Evolutionary conservation across 1,284 basidiomycete species (phyloP), one percentile per base, ranked within the genome.

Genomic region (Tilletiopsis washingtonensis): DNA sequence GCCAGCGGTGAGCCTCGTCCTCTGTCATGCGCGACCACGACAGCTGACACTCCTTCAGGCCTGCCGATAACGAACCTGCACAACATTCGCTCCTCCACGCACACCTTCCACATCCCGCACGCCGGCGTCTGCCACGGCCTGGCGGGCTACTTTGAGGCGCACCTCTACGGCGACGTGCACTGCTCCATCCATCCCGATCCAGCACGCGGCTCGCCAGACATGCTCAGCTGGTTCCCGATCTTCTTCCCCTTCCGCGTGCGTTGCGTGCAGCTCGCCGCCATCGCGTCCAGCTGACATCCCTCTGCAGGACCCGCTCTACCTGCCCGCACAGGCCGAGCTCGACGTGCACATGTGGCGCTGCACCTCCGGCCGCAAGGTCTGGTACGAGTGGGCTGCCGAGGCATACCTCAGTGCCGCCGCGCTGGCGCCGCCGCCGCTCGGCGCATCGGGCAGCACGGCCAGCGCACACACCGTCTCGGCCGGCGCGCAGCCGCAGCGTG

Each of bases 331-430:
- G 64, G 84, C 87, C 21, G 93, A 98, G 74, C 77, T 99, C 15
- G 86, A 90, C 50, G 88, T 97, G 7, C 86, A 87, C 46, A 81
- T 99, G 45, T 99, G 94, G 93, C 83, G 94, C 25, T 76, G 96
- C 51, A 91, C 90, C 1, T 56, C 60, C 12, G 62, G 84, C 54
- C 81, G 83, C 26, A 82, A 86, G 64, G 89, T 99, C 6, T 99
- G 94, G 94, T 98, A 97, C 76, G 94, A 98, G 75, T 99, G 94
- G 94, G 84, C 84, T 65, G 91, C 89, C 0, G 91, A 97, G 67
- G 84, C 85, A 3, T 97, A 87, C 77, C 77, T 97, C 37, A 4
- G 55, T 76, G 27, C 58, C 9, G 25, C 45, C n/a, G 21, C 41
- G 21, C 51, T 21, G 43, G 20, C 32, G 43, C 27, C 45, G 20